phyloP scores from a whole-genome alignment of 208 protist species.

The Wallacemonas sp. region DNA sequence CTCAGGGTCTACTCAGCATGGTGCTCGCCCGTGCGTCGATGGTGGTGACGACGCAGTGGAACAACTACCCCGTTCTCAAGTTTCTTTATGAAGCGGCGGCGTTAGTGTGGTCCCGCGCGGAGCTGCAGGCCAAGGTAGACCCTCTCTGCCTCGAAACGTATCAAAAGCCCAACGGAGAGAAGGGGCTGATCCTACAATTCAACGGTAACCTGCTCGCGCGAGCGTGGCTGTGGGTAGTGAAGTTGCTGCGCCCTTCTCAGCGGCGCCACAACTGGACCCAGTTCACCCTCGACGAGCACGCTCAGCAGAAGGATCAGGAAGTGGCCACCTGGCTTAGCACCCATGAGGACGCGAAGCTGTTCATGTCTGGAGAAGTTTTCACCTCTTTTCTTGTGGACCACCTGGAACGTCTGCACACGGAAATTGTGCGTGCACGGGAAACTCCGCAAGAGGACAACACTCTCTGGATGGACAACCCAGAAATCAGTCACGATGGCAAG shows the following conservation, averaged over 20 bases:
- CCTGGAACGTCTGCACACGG: conserved; percentile 45
- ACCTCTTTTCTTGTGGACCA: conserved; percentile 42
- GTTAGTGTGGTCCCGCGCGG: conserved; percentile 24
- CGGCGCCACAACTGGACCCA: conserved; percentile 55
- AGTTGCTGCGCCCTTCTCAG: conserved; percentile 24
- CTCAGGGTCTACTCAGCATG: conserved; percentile 7
- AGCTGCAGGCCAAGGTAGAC: conserved; percentile 25
- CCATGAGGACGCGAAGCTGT: conserved; percentile 28
- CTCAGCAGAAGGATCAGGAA: conserved; percentile 43
- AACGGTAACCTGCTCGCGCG: conserved; percentile 39
- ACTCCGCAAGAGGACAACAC: conserved; percentile 35
- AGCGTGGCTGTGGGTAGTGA: conserved; percentile 40
- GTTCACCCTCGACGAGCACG: conserved; percentile 51
- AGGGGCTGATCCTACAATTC: conserved; percentile 37
- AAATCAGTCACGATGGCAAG: conserved; percentile 67
- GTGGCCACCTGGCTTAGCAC: conserved; percentile 42
- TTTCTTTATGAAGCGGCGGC: conserved; percentile 65
- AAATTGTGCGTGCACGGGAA: conserved; percentile 63
- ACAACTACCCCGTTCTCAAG: conserved; percentile 73
- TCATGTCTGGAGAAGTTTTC: conserved; percentile 36
- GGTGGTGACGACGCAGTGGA: conserved; percentile 41
- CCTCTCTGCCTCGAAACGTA: conserved; percentile 31
- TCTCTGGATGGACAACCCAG: conserved; percentile 35
- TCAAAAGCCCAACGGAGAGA: conserved; percentile 33
- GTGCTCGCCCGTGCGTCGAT: conserved; percentile 28